Base-by-base conservation (phyloP, 768 basidiomycete species). In the Kwoniella newhampshirensis region DNA sequence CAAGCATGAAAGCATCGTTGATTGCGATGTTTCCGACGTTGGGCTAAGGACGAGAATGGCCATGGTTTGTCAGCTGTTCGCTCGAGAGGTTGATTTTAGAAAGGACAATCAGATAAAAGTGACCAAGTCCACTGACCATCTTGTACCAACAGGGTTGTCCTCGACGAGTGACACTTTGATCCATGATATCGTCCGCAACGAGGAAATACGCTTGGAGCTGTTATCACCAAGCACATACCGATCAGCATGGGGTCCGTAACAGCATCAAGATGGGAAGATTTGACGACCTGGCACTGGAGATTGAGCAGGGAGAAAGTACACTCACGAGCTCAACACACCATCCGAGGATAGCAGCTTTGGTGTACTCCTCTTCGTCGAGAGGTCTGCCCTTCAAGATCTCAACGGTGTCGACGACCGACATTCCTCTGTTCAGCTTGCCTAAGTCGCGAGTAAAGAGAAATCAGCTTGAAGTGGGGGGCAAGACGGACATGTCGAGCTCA, bases 121-220 rank as follows among this genome's bases (percentile, higher is more conserved):
- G 12, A 18, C 21, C 2, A 20, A 12, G 12, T 1, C 13, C 23
- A 71, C 79, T 67, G 25, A 79, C 80, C 37, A 84, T 75, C 45
- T 80, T 83, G 80, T 94, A 97, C 89, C 90, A 99, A 79, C 94
- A 99, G 1, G 92, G 88, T 77, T 96, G 93, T 3, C 87, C 86
- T 9, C 94, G 87, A 23, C 94, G 87, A 11, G 94, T 97, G 66
- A 98, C 87, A 44, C 88, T 90, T 18, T 82, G 76, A 74, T 99
- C 94, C 96, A 99, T 99, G 70, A 98, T 92, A 77, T 98, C 94
- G 77, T 99, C 68, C 3, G 90, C 83, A 54, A 96, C 91, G 54
- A 98, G 85, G 86, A 98, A 97, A 79, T 87, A 96, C 0, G 91
- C 92, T 86, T 98, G 94, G 7, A 99, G 84, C 91, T 94, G 68